These are phyloP conservation scores for Quambalaria eucalypti DNA, from an alignment of 1,284 basidiomycete genomes.

Conservation along the genomic window DNA sequence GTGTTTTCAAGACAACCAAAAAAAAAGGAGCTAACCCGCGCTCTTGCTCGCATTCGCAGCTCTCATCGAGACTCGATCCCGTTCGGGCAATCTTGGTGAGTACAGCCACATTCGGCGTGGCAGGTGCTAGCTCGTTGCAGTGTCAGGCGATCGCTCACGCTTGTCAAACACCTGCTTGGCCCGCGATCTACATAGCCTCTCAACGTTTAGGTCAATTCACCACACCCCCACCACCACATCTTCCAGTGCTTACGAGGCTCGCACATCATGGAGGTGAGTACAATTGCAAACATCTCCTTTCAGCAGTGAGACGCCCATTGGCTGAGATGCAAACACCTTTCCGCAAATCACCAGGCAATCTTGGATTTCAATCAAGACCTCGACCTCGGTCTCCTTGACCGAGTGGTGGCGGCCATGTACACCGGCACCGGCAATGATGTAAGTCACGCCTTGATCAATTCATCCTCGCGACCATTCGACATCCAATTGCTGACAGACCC, in stretches of 20 bases:
- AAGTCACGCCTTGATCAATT: no score
- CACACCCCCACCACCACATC: background rate
- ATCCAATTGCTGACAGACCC: background rate
- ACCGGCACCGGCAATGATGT: slow-evolving; percentile 30
- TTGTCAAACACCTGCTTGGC: no score
- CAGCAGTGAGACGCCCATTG: no score
- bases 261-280: slow-evolving; percentile 7
- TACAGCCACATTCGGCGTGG: no score
- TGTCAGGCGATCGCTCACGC: no score
- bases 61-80: no score
- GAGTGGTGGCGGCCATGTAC: slow-evolving; percentile 42
- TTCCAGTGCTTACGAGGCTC: background rate
- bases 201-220: background rate
- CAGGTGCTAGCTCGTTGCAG: no score
- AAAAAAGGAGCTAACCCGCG: no score
- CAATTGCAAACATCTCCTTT: background rate
- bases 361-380: slow-evolving; percentile 44
- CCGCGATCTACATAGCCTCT: no score
- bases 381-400: slow-evolving; percentile 42
- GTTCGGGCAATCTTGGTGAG: no score
- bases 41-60: no score
- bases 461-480: background rate
- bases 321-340: background rate
- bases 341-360: slow-evolving; percentile 20
- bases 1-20: no score